These are phyloP conservation scores for Candida argentea DNA, from an alignment of 805 yeast genomes.

Conservation along the genomic window DNA sequence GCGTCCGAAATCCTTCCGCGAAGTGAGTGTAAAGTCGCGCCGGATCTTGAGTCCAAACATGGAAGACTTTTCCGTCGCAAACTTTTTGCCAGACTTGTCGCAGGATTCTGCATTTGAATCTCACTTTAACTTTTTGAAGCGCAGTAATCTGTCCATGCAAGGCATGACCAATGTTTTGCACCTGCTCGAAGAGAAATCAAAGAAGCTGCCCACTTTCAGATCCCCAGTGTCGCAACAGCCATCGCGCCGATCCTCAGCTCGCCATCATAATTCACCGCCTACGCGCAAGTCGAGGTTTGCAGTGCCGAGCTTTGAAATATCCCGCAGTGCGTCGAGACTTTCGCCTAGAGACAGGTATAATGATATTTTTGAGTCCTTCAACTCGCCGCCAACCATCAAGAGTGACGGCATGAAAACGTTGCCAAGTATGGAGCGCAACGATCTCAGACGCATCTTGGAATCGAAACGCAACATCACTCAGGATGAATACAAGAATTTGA, in stretches of 20 bases:
- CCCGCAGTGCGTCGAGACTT: conserved; percentile 22
- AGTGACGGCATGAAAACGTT: conserved; percentile 38
- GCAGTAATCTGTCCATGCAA: conserved; percentile 7
- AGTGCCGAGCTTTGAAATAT: conserved; percentile 34
- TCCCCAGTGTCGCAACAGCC: neutral
- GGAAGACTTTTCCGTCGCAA: conserved; percentile 31
- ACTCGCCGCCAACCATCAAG: conserved; percentile 27
- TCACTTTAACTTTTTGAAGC: conserved; percentile 27
- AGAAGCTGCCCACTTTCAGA: conserved; percentile 1
- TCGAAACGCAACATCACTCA: conserved; percentile 28
- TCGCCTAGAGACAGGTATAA: conserved; percentile 29
- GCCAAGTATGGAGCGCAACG: conserved; percentile 39
- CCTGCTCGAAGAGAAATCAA: conserved; percentile 10
- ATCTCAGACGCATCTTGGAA: conserved; percentile 29
- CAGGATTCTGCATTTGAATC: conserved; percentile 39
- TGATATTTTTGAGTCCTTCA: conserved; percentile 26
- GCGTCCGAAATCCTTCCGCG: conserved; percentile 24
- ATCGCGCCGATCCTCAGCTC: conserved; percentile 1
- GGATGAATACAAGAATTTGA: conserved; percentile 28
- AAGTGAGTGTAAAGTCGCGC: conserved; percentile 32
- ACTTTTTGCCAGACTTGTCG: conserved; percentile 37
- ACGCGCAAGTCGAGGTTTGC: conserved; percentile 18
- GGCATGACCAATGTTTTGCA: conserved; percentile 21
- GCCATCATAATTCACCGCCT: conserved; percentile 1
- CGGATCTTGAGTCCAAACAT: conserved; percentile 32